Conservation (phyloP, 192 early-diverging fungal genomes). For the Umbelopsis isabellina region DNA sequence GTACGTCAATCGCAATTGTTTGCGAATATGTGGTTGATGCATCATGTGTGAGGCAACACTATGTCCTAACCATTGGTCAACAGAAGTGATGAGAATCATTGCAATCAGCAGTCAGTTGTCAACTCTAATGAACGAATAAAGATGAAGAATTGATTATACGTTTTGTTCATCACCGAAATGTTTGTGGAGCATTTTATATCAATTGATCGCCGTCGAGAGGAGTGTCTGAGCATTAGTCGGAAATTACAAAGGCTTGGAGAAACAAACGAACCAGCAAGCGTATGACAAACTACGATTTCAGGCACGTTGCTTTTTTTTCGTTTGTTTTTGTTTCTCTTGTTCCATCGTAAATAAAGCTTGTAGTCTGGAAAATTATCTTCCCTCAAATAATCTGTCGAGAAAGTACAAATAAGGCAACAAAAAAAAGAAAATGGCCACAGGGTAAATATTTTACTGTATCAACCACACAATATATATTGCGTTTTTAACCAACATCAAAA, state of each 20-base stretch:
- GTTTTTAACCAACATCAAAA: slow-evolving; percentile 5
- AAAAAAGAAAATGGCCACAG: neutral
- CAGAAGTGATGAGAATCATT: slow-evolving; percentile 38
- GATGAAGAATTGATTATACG: neutral
- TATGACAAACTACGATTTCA: neutral
- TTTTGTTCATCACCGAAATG: too few relatives aligned
- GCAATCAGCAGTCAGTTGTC: neutral
- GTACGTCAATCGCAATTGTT: slow-evolving; percentile 24
- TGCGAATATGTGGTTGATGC: slow-evolving; percentile 19
- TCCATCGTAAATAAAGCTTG: neutral
- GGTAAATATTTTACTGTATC: slow-evolving; percentile 4
- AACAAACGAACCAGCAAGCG: neutral
- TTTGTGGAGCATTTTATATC: too few relatives aligned
- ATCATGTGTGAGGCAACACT: slow-evolving; percentile 31
- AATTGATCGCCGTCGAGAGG: too few relatives aligned
- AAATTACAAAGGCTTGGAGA: neutral
- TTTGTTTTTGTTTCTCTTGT: neutral
- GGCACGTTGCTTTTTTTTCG: neutral
- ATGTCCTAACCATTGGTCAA: slow-evolving; percentile 36
- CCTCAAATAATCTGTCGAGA: slow-evolving; percentile 1
- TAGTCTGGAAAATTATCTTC: slow-evolving; percentile 9
- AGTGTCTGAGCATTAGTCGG: neutral
- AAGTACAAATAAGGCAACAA: too few relatives aligned
- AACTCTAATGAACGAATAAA: neutral
- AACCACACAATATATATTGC: slow-evolving; percentile 2